Evolutionary conservation across 176 grass and related monocot genomes (phyloP).

Genomic region (Eragrostis nindensis): DNA sequence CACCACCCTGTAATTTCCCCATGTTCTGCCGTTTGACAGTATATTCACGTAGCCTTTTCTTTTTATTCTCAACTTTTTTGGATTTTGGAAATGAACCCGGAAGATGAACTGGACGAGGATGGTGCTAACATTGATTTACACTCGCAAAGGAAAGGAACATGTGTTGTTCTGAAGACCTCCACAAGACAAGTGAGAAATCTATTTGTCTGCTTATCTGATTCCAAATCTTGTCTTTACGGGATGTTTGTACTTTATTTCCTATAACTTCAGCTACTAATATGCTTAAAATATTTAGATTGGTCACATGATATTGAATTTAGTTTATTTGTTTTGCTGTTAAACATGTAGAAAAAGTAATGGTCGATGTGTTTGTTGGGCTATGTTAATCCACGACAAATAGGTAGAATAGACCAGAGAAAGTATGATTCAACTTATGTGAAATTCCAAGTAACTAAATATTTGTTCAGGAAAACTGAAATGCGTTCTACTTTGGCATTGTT

Average conservation of each 20-base stretch:
- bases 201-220: not conserved
- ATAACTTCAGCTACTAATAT: not conserved
- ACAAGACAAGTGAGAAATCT: conserved; percentile 62
- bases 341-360: not conserved
- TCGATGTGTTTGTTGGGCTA: not conserved
- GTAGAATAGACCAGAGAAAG: not conserved
- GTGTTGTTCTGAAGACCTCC: conserved; percentile 89
- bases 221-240: not conserved
- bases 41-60: not conserved
- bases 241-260: not conserved
- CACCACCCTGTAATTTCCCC: too few relatives aligned
- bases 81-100: conserved; percentile 96
- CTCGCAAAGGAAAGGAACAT: conserved; percentile 91
- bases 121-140: conserved; percentile 91
- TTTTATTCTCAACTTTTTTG: conserved; percentile 38
- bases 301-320: not conserved
- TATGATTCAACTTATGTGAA: not conserved
- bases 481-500: not conserved
- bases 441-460: not conserved
- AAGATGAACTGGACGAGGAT: conserved; percentile 88
- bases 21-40: not conserved
- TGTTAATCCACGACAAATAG: not conserved
- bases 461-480: not conserved
- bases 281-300: not conserved
- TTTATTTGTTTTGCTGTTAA: not conserved